Base-by-base conservation (phyloP, 352 stramenopile genomes). In the Phytophthora tubulina region DNA sequence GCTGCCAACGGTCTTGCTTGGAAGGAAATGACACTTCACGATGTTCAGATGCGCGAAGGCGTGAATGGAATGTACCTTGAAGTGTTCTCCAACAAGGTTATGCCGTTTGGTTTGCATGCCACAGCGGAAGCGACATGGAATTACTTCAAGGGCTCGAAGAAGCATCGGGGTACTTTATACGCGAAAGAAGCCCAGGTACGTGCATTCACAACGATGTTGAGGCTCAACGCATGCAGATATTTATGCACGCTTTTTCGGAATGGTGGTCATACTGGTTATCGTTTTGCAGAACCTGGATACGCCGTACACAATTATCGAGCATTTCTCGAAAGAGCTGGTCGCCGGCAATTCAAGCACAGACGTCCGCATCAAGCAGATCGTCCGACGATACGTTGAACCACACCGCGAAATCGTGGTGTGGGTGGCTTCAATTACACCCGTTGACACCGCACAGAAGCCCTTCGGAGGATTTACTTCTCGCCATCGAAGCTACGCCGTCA, bases 381-480 rank as follows among this genome's bases (percentile, higher is more conserved):
- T 89, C n/a, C 81, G 81, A 2, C 81, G 85, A 4, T 90, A 86
- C 70, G 75, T 88, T 6, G 83, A 91, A 57, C 33, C 77, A n/a
- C 78, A 89, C 31, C 82, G 85, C 50, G 72, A 89, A 45, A 59
- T 92, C 44, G 80, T 91, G 17, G 76, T 90, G 3, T 92, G 82
- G 81, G 79, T 78, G 21, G 73, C 85, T 21, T 79, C 75, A 61
- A 79, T 89, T 56, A 63, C 86, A 11, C 82, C 85, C 6, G 56
- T 84, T 41, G 76, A 85, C 58, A 82, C 86, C 66, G 71, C 67
- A 15, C 59, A 80, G 30, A 78, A 85, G 46, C 78, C 75, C 0
- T 78, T 78, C 39, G 64, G 59, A 7, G 62, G 73, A 1, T 70
- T 75, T 31, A 72, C 65, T 35, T 91, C 86, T 33, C 64, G 73